Conservation (phyloP, 2,329 filamentous ascomycete species). For the Colletotrichum sp. region DNA sequence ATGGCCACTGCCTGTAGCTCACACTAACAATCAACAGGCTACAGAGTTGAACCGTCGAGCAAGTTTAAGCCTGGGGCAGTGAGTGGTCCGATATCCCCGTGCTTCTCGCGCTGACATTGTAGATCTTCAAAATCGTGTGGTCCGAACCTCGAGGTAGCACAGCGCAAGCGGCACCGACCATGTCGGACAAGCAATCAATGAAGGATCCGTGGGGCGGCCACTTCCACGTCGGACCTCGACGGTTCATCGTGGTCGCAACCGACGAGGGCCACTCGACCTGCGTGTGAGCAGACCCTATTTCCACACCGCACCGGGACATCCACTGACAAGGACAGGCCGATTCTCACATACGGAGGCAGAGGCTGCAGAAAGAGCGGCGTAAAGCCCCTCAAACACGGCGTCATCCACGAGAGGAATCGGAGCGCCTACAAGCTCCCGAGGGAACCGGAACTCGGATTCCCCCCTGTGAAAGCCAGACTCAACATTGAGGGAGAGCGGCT, state of each 20-base stretch:
- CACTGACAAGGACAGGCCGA: constrained; percentile 45
- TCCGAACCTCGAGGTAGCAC: constrained; percentile 50
- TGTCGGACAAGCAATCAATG: constrained; percentile 31
- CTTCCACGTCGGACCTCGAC: constrained; percentile 55
- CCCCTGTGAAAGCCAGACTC: constrained; percentile 48
- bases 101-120: not conserved
- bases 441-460: constrained; percentile 54
- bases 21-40: constrained; percentile 34
- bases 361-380: constrained; percentile 58
- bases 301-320: not conserved
- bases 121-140: constrained; percentile 63
- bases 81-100: constrained; percentile 8
- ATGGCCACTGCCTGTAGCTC: not conserved
- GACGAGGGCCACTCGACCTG: constrained; percentile 58
- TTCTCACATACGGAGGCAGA: constrained; percentile 57
- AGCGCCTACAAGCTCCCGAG: constrained; percentile 33
- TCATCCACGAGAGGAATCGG: constrained; percentile 44
- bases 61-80: constrained; percentile 47
- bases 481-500: constrained; percentile 48
- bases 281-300: constrained; percentile 47
- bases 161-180: constrained; percentile 30
- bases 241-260: constrained; percentile 58
- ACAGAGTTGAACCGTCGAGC: constrained; percentile 39
- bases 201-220: constrained; percentile 37
- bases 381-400: constrained; percentile 57